Evolutionary conservation across 2,329 filamentous ascomycete genomes (phyloP).

Genomic region (Colletotrichum cuscutae): DNA sequence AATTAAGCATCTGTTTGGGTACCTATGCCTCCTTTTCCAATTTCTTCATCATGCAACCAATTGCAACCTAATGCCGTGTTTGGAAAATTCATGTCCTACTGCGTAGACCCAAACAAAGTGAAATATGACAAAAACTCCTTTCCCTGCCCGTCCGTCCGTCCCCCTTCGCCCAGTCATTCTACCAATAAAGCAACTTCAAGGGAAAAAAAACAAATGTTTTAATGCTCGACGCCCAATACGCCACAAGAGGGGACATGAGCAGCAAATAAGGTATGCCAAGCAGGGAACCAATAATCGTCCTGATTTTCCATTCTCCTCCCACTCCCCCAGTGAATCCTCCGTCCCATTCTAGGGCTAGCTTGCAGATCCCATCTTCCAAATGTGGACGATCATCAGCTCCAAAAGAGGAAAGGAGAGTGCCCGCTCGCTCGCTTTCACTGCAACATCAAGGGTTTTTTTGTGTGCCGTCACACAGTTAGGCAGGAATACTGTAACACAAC

Average conservation of each 20-base stretch:
- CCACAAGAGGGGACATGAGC: conserved; percentile 1
- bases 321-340: too few relatives aligned
- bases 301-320: not conserved
- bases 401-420: not conserved
- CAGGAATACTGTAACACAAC: not conserved
- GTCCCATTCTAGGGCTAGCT: not conserved
- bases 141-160: not conserved
- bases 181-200: not conserved
- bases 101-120: not conserved
- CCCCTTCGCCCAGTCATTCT: not conserved
- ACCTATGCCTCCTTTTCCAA: conserved; percentile 1
- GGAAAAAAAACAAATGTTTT: not conserved
- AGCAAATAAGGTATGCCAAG: not conserved
- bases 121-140: conserved; percentile 10
- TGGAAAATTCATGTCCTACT: not conserved
- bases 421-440: conserved; percentile 20
- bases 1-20: not conserved
- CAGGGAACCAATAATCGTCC: not conserved
- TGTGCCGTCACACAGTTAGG: not conserved
- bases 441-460: conserved; percentile 10
- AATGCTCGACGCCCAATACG: not conserved
- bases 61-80: not conserved
- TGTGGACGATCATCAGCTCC: not conserved
- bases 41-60: conserved; percentile 1
- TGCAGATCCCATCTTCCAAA: conserved; percentile 1